A percentile compares a stretch with the other conserved stretches of the same genome.
Conservation (phyloP, 139 green algal species). For the Chlamydomonas asymmetrica region DNA sequence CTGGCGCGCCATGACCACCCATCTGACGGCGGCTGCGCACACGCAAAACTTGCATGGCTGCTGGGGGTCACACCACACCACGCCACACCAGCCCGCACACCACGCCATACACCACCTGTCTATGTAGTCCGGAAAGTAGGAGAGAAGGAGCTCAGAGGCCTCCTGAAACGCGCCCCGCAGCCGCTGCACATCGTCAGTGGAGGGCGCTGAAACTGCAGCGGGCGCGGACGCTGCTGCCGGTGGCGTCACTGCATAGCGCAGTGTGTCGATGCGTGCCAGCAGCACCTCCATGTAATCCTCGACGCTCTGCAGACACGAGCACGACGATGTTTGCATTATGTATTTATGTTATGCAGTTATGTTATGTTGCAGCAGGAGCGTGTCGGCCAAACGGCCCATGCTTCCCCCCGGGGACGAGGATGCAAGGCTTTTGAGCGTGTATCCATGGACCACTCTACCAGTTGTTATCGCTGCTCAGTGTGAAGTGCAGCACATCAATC, state of each 20-base stretch:
- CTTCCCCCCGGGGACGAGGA: too few species aligned
- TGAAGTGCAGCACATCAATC: too few species aligned
- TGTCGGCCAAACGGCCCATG: too few species aligned
- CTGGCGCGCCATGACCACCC: too few species aligned
- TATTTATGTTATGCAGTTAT: not conserved
- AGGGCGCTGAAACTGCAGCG: not conserved
- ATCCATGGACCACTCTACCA: too few species aligned
- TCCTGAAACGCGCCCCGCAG: slow-evolving; percentile 36
- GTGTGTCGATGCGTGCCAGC: slow-evolving; percentile 67
- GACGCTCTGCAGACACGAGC: slow-evolving; percentile 21
- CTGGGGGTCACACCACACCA: not conserved
- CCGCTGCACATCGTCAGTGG: too few species aligned
- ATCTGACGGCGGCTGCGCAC: too few species aligned
- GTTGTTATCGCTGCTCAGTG: too few species aligned
- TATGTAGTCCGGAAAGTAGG: slow-evolving; percentile 60
- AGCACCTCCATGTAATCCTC: slow-evolving; percentile 74
- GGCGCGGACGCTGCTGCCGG: not conserved
- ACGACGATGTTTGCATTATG: not conserved
- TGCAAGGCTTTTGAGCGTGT: too few species aligned
- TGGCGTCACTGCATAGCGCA: slow-evolving; percentile 39
- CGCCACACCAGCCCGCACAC: not conserved
- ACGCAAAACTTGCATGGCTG: too few species aligned
- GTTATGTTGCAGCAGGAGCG: too few species aligned
- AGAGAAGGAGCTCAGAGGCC: slow-evolving; percentile 40
- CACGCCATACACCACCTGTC: slow-evolving; percentile 33